These are phyloP conservation scores for Omphalea diandra DNA, from an alignment of 441 rosid species.

Conservation along the genomic window DNA sequence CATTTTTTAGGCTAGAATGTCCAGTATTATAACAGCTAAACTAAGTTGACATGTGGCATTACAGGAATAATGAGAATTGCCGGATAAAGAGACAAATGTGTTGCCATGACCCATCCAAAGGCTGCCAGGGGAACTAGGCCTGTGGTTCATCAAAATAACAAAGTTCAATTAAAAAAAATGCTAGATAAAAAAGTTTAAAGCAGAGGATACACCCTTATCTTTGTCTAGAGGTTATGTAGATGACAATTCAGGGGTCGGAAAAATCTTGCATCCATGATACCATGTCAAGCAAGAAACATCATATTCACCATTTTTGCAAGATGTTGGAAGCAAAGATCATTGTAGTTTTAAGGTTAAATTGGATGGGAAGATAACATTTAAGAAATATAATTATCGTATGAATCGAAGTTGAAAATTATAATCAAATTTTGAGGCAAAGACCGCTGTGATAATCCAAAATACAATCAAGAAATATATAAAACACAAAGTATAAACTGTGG, in stretches of 20 bases:
- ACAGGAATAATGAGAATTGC: constrained; percentile 74
- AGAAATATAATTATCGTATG: neutral
- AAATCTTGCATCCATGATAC: too few species aligned
- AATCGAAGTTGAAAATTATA: neutral
- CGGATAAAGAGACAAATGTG: constrained; percentile 90
- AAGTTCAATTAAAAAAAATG: constrained; percentile 10
- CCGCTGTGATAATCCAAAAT: neutral
- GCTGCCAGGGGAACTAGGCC: constrained; percentile 86
- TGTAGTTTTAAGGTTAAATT: neutral
- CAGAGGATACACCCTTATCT: neutral
- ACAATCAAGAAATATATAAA: neutral
- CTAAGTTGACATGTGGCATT: constrained; percentile 22
- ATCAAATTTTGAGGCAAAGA: neutral
- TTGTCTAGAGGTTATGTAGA: neutral
- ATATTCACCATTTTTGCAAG: neutral
- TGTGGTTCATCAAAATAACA: constrained; percentile 33
- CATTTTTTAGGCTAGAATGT: constrained; percentile 12
- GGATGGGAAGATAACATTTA: neutral
- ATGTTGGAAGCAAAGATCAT: neutral
- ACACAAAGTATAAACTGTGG: constrained; percentile 14
- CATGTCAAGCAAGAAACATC: neutral
- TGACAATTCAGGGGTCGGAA: neutral
- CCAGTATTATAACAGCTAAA: constrained; percentile 1
- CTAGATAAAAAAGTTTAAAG: neutral
- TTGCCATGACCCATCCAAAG: constrained; percentile 90